Base-by-base conservation (phyloP, 768 basidiomycete species). In the Tricholoma sp. region DNA sequence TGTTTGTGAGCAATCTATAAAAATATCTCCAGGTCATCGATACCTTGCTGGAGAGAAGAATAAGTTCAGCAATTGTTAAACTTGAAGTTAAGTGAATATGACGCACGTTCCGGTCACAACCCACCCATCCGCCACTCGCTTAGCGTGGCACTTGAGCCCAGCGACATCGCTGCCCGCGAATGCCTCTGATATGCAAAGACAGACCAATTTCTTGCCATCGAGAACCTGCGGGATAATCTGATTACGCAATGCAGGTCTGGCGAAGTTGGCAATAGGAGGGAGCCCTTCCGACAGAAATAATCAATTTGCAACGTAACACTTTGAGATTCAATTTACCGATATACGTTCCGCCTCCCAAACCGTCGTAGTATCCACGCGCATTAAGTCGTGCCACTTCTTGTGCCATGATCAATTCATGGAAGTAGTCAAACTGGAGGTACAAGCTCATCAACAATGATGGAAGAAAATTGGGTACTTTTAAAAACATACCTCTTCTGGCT, bases 181-280 rank as follows among this genome's bases (percentile, higher is more conserved):
- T 0, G 92, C 89, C 73, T 95, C 92, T n/a, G 88, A 85, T 65
- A 95, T 88, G 17, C 91, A 92, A 29, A 94, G 73, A 36, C 81
- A 83, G 61, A 91, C 86, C 56, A 82, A 80, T 68, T 89, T 88
- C 71, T 82, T 84, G 29, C 85, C 88, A 2, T 73, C 68, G 17
- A 85, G 75, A 18, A 71, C 75, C 28, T 86, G 84, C 2, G 79
- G 76, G 7, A 87, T 70, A 57, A 91, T 77, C 61, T 79, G 76
- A 2, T 80, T 74, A 60, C 84, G 82, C 42, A 92, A 65, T 32
- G 82, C 82, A 5, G 83, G 80, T 28, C 83, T 77, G 9, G 82
- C 91, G 61, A 83, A 94, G 70, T 94, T 95, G 59, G 91, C 72
- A 39, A 94, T 78, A 0, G 89, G 88, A 3, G 91, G 89, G 2